Evolutionary conservation across 768 basidiomycete species (phyloP).

Genomic region (Sporobolomyces roseus): DNA sequence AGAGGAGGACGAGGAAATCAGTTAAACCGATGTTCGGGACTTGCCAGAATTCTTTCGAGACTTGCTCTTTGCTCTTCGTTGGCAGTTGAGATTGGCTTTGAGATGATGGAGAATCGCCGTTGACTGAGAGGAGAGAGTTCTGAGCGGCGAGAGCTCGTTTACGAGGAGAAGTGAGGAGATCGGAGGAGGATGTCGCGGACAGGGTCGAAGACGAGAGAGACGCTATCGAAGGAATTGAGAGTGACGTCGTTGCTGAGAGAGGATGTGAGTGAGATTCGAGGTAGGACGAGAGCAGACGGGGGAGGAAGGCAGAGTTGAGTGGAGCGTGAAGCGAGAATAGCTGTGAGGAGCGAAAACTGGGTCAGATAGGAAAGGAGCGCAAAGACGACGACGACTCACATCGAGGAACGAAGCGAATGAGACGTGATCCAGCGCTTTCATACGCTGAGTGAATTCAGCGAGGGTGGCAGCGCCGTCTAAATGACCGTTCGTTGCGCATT

Average conservation of each 20-base stretch:
- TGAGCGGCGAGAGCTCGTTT: constrained; percentile 8
- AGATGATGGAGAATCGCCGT: neutral
- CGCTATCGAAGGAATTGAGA: neutral
- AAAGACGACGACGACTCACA: neutral
- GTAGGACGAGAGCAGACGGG: constrained; percentile 21
- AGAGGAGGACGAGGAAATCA: constrained; percentile 6
- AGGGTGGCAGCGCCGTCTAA: neutral
- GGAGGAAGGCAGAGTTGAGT: neutral
- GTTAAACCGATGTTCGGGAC: neutral
- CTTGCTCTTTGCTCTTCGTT: neutral
- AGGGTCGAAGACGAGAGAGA: neutral
- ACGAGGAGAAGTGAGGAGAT: constrained; percentile 9
- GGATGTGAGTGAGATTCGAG: constrained; percentile 30
- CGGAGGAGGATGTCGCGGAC: neutral
- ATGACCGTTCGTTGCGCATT: constrained; percentile 4
- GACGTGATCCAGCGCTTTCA: constrained; percentile 9
- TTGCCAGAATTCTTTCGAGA: constrained; percentile 3
- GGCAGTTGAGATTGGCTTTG: neutral
- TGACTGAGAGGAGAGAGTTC: neutral
- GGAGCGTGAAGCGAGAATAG: neutral
- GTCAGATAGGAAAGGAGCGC: neutral
- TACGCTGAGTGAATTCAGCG: constrained; percentile 14
- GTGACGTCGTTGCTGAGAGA: neutral
- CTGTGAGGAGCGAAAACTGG: neutral
- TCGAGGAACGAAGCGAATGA: constrained; percentile 18